Evolutionary conservation across 2,329 filamentous ascomycete species (phyloP).

Genomic region (Penicillium frequentans): DNA sequence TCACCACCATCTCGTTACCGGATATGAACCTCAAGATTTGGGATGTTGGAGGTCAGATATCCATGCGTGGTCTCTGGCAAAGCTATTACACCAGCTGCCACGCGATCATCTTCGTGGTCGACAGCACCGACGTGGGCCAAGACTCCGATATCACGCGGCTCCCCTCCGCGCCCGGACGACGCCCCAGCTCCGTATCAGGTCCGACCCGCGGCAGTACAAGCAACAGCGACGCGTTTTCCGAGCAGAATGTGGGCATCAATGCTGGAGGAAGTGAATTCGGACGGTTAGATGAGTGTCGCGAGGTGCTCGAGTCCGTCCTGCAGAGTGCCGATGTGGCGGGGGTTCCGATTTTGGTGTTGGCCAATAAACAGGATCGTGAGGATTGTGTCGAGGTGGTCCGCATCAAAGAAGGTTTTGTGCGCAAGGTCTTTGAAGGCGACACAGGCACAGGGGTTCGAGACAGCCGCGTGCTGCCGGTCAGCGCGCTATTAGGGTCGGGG

Average conservation of each 20-base stretch:
- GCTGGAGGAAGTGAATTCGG: slow-evolving; percentile 38
- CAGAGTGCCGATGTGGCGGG: slow-evolving; percentile 85
- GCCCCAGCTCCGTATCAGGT: slow-evolving; percentile 28
- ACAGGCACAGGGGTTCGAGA: slow-evolving; percentile 84
- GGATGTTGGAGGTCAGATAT: slow-evolving; percentile 95
- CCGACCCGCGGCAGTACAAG: slow-evolving; percentile 11
- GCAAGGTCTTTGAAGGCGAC: slow-evolving; percentile 93
- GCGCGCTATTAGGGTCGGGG: slow-evolving; percentile 77
- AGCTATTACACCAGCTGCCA: slow-evolving; percentile 93
- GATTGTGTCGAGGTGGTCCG: slow-evolving; percentile 96
- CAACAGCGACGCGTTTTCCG: slow-evolving; percentile 27
- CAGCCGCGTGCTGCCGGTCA: slow-evolving; percentile 85
- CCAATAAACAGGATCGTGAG: slow-evolving; percentile 97
- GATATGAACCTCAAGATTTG: slow-evolving; percentile 98
- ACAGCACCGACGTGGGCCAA: slow-evolving; percentile 83
- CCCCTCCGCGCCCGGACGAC: slow-evolving; percentile 24
- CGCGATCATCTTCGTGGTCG: slow-evolving; percentile 96
- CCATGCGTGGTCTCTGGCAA: slow-evolving; percentile 87
- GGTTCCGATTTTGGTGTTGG: slow-evolving; percentile 86
- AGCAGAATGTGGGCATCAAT: slow-evolving; percentile 38
- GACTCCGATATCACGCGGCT: slow-evolving; percentile 68
- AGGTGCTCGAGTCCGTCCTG: slow-evolving; percentile 87
- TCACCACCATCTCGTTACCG: slow-evolving; percentile 83
- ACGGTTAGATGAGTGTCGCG: slow-evolving; percentile 80
- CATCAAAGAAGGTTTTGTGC: slow-evolving; percentile 94